Conservation (phyloP, 768 basidiomycete species). For the Phylloporus sp. region DNA sequence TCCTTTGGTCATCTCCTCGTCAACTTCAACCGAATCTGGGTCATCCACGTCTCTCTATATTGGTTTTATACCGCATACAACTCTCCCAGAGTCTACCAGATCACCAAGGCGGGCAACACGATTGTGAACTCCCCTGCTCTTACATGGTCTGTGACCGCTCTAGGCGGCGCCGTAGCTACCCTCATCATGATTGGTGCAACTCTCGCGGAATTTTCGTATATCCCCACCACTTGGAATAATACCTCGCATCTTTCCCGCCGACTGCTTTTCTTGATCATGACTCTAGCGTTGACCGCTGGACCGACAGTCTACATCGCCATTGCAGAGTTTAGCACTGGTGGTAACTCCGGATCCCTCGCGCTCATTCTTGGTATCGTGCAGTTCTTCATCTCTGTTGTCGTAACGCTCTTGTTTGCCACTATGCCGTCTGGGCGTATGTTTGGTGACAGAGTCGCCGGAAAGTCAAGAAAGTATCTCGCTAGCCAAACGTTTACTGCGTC, state of each 20-base stretch:
- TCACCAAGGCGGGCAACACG: conserved; percentile 29
- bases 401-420: conserved; percentile 82
- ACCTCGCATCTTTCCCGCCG: conserved; percentile 93
- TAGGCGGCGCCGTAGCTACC: conserved; percentile 95
- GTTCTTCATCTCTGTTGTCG: conserved; percentile 88
- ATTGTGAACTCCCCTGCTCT: conserved; percentile 67
- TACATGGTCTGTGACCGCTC: conserved; percentile 89
- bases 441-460: conserved; percentile 94
- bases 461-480: conserved; percentile 94
- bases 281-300: conserved; percentile 85
- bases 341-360: conserved; percentile 65
- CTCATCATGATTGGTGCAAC: conserved; percentile 96
- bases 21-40: conserved; percentile 99
- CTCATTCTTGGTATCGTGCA: conserved; percentile 95
- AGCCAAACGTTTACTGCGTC: conserved; percentile 98
- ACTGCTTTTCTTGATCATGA: conserved; percentile 83
- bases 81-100: conserved; percentile 78
- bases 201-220: conserved; percentile 92
- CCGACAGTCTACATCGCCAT: conserved; percentile 95
- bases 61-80: conserved; percentile 97
- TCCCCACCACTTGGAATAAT: conserved; percentile 99
- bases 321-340: conserved; percentile 57
- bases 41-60: conserved; percentile 91
- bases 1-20: conserved; percentile 95
- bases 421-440: conserved; percentile 99